A percentile compares a stretch with the other conserved stretches of the same genome.
These are phyloP conservation scores for Gryganskiella cystojenkinii DNA, from an alignment of 192 early-diverging fungal species.

Conservation along the genomic window DNA sequence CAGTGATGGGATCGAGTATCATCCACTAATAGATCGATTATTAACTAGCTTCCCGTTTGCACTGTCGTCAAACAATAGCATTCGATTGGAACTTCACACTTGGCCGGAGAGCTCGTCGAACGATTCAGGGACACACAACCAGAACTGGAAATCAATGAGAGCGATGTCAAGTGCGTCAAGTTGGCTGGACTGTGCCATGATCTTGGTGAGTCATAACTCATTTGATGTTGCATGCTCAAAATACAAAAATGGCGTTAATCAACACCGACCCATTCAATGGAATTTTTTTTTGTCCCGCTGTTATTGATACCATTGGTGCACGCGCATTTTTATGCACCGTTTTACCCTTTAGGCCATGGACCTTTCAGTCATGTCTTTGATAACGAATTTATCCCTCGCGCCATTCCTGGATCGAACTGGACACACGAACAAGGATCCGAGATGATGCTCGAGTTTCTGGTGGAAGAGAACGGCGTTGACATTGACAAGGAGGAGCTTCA, in stretches of 20 bases:
- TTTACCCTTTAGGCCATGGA: conserved; percentile 79
- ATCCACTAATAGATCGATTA: not conserved
- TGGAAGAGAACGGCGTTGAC: conserved; percentile 79
- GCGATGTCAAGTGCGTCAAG: conserved; percentile 87
- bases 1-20: not conserved
- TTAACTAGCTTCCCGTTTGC: not conserved
- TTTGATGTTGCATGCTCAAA: no score
- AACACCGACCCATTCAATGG: no score
- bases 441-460: conserved; percentile 86
- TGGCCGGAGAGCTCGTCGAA: conserved; percentile 80
- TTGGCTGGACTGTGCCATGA: conserved; percentile 96
- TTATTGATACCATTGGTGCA: no score
- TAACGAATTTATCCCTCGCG: conserved; percentile 82
- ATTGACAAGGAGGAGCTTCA: conserved; percentile 66
- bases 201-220: conserved; percentile 69
- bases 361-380: conserved; percentile 98
- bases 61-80: conserved; percentile 5
- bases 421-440: conserved; percentile 84
- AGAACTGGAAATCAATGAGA: conserved; percentile 79
- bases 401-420: conserved; percentile 65
- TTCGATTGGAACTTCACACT: conserved; percentile 78
- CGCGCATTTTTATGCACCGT: not conserved
- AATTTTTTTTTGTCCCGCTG: no score
- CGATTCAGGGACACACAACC: conserved; percentile 80
- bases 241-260: no score